Conservation (phyloP, 1,284 basidiomycete species). For the Puccinia hordei region DNA sequence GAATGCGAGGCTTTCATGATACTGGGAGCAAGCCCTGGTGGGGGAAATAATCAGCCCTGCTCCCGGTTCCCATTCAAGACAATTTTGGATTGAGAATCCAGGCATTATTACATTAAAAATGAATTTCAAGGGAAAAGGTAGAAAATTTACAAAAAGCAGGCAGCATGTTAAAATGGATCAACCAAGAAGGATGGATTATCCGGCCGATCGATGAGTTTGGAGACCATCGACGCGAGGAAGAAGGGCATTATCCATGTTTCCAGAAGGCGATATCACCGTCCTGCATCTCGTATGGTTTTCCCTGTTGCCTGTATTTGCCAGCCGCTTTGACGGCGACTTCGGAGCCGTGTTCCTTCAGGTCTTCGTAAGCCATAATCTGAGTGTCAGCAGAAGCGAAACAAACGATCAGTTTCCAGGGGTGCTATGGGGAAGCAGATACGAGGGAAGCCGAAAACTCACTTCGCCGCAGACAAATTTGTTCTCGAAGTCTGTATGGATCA, state of each 20-base stretch:
- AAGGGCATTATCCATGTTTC: constrained; percentile 51
- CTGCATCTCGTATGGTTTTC: constrained; percentile 81
- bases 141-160: too few species aligned
- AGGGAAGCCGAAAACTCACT: constrained; percentile 50
- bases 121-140: too few species aligned
- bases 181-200: too few species aligned
- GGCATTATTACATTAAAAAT: too few species aligned
- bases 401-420: not conserved
- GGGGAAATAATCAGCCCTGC: too few species aligned
- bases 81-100: too few species aligned
- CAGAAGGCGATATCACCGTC: constrained; percentile 58
- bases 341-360: constrained; percentile 86
- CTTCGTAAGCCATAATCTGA: constrained; percentile 82
- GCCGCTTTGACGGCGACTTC: constrained; percentile 91
- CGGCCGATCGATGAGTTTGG: too few species aligned
- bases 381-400: not conserved
- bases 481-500: constrained; percentile 97
- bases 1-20: too few species aligned
- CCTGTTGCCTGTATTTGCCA: constrained; percentile 92
- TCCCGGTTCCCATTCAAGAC: too few species aligned
- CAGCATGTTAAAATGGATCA: too few species aligned
- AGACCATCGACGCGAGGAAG: too few species aligned
- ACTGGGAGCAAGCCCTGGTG: too few species aligned
- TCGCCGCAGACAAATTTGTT: constrained; percentile 99
- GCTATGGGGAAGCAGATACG: not conserved